A percentile compares a stretch with the other conserved stretches of the same genome.
phyloP scores from a whole-genome alignment of 768 basidiomycete genomes.

The Tylopilus sp. region DNA sequence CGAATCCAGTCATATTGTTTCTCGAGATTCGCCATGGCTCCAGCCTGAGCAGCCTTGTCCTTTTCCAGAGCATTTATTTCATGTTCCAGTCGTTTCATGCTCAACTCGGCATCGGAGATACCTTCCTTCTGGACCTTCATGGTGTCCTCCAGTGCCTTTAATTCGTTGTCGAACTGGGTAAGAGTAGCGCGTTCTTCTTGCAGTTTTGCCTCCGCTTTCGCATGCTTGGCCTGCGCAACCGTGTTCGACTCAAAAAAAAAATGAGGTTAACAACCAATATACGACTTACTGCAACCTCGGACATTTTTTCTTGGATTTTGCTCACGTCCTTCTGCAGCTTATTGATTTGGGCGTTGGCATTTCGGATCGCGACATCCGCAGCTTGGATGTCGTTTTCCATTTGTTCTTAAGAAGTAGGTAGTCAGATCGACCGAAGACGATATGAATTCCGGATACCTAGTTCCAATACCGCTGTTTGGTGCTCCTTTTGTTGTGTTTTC shows the following conservation, averaged over 20 bases:
- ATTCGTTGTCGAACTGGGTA: conserved; percentile 82
- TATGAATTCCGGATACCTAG: conserved; percentile 53
- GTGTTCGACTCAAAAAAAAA: neutral
- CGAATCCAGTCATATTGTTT: conserved; percentile 84
- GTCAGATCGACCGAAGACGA: neutral
- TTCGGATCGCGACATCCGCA: conserved; percentile 17
- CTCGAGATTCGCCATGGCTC: conserved; percentile 63
- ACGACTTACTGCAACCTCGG: conserved; percentile 21
- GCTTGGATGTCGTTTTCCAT: conserved; percentile 30
- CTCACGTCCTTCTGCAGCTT: conserved; percentile 61
- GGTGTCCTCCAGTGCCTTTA: conserved; percentile 76
- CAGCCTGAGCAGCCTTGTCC: conserved; percentile 57
- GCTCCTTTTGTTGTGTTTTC: conserved; percentile 86
- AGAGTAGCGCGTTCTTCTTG: conserved; percentile 86
- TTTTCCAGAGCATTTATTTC: conserved; percentile 59
- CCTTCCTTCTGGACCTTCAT: conserved; percentile 80
- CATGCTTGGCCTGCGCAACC: conserved; percentile 46
- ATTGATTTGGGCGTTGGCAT: conserved; percentile 43
- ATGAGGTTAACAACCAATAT: neutral
- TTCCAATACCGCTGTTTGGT: conserved; percentile 84
- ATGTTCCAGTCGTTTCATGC: conserved; percentile 65
- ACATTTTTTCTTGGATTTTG: conserved; percentile 51
- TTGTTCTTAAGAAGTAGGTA: conserved; percentile 18
- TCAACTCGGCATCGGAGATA: conserved; percentile 63
- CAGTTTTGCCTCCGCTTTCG: conserved; percentile 66